These are phyloP conservation scores for Teunomyces funiuensis DNA, from an alignment of 805 yeast species.

Conservation along the genomic window DNA sequence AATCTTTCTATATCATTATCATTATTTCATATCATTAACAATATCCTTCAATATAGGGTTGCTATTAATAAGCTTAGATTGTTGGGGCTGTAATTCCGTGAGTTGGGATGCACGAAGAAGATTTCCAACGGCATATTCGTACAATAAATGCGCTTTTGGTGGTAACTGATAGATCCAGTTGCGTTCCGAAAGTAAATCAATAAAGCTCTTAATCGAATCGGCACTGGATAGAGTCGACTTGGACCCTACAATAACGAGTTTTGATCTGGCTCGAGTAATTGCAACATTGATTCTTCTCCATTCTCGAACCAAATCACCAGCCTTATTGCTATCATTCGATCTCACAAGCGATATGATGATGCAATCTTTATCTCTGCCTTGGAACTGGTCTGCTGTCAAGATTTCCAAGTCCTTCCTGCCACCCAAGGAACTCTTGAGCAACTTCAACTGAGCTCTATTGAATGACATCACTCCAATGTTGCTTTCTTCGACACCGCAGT, in stretches of 20 bases:
- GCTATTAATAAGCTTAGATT: conserved; percentile 16
- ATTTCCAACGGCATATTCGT: conserved; percentile 23
- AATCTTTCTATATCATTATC: conserved; percentile 5
- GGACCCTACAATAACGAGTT: conserved; percentile 83
- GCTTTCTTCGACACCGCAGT: conserved; percentile 57
- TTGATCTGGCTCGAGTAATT: conserved; percentile 84
- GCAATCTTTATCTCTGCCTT: conserved; percentile 94
- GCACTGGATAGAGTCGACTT: conserved; percentile 54
- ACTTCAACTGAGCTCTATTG: conserved; percentile 69
- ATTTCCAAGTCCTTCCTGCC: conserved; percentile 57
- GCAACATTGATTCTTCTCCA: conserved; percentile 95
- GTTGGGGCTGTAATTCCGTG: neutral
- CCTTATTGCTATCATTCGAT: conserved; percentile 61
- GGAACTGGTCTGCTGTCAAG: conserved; percentile 92
- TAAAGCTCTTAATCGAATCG: conserved; percentile 56
- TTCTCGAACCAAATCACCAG: conserved; percentile 80
- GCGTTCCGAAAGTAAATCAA: conserved; percentile 53
- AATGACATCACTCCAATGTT: conserved; percentile 87
- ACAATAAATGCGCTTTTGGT: conserved; percentile 36
- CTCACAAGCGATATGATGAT: conserved; percentile 87
- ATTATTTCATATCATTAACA: conserved; percentile 25
- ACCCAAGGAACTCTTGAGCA: conserved; percentile 34
- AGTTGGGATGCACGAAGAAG: neutral
- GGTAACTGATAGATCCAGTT: conserved; percentile 69
- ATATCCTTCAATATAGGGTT: conserved; percentile 29